Conservation (phyloP, 169 alveolate species). For the Babesia ovis region DNA sequence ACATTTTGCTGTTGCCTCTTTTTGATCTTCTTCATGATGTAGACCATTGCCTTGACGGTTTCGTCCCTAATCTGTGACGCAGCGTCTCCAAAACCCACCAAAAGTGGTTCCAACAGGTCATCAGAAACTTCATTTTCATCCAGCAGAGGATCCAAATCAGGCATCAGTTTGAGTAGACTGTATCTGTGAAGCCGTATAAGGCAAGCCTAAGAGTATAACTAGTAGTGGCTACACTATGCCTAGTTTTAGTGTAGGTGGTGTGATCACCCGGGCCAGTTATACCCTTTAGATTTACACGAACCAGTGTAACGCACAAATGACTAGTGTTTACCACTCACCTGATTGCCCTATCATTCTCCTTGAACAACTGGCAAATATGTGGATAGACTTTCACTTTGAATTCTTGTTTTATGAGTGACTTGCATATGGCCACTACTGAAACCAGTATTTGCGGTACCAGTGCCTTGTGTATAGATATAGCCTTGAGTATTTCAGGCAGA, state of each 20-base stretch:
- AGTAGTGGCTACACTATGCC: not conserved
- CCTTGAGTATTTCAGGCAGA: conserved; percentile 60
- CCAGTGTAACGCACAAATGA: too few species aligned
- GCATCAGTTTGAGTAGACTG: conserved; percentile 48
- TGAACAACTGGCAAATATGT: conserved; percentile 32
- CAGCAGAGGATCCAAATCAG: conserved; percentile 54
- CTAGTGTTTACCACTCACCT: not conserved
- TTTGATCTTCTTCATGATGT: conserved; percentile 71
- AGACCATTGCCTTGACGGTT: conserved; percentile 69
- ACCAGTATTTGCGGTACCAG: conserved; percentile 52
- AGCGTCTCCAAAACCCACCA: conserved; percentile 70
- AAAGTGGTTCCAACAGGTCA: conserved; percentile 43
- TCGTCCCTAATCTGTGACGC: conserved; percentile 72
- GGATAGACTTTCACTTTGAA: conserved; percentile 63
- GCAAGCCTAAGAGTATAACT: too few species aligned
- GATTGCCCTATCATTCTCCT: conserved; percentile 58
- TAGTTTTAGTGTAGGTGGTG: not conserved
- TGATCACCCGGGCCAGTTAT: not conserved
- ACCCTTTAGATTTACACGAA: too few species aligned
- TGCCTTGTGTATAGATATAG: conserved; percentile 41
- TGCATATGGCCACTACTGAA: conserved; percentile 59
- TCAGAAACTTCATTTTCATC: conserved; percentile 58
- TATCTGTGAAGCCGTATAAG: conserved; percentile 30
- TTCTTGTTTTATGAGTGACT: conserved; percentile 51
- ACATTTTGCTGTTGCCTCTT: conserved; percentile 40